Conservation (phyloP, 2,329 filamentous ascomycete species). For the Alternaria dauci region DNA sequence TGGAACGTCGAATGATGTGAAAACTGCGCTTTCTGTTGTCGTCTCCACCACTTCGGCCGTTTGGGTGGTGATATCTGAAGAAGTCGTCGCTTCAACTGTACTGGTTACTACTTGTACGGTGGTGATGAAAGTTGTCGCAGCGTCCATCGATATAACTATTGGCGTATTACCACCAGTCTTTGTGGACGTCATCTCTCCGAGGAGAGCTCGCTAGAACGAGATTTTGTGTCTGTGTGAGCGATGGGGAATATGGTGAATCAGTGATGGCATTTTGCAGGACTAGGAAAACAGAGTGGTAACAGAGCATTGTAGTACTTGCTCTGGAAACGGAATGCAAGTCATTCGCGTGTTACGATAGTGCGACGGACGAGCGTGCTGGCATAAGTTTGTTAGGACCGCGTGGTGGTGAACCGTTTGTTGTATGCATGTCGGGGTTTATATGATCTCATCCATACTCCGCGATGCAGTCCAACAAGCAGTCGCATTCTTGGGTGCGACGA, state of each 20-base stretch:
- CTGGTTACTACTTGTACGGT: not conserved
- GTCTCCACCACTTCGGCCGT: not conserved
- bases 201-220: not conserved
- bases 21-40: not conserved
- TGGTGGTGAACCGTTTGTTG: not conserved
- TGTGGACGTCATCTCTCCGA: not conserved
- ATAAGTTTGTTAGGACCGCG: not conserved
- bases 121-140: not conserved
- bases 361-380: not conserved
- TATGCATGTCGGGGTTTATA: too few species aligned
- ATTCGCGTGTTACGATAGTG: not conserved
- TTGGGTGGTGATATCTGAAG: not conserved
- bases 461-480: too few species aligned
- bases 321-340: not conserved
- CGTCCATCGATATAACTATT: conserved; percentile 9
- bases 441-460: too few species aligned
- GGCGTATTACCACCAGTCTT: conserved; percentile 1
- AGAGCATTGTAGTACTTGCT: not conserved
- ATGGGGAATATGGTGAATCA: not conserved
- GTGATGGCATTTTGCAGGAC: not conserved
- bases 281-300: not conserved
- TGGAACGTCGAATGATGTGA: not conserved
- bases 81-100: not conserved
- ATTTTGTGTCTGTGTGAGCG: not conserved
- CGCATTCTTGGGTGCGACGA: not conserved